Conservation (phyloP, 805 yeast genomes). For the Clavispora santaluciae region DNA sequence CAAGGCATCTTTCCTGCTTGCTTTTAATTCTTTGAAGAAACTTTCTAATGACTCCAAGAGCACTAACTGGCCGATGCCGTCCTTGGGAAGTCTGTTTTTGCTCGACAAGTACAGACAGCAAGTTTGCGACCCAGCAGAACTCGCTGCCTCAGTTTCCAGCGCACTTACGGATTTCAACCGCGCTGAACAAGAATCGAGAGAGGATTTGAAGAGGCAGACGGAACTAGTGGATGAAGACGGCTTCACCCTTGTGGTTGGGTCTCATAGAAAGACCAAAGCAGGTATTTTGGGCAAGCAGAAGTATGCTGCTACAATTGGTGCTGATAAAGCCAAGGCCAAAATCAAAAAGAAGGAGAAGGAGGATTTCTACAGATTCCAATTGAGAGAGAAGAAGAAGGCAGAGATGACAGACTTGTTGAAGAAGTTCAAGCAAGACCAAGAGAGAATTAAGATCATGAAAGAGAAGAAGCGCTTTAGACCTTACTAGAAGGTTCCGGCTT, state of each 20-base stretch:
- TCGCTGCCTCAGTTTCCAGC: constrained; percentile 54
- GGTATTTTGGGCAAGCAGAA: constrained; percentile 59
- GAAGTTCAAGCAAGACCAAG: constrained; percentile 89
- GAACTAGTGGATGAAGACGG: constrained; percentile 87
- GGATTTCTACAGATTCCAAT: constrained; percentile 94
- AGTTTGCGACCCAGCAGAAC: constrained; percentile 44
- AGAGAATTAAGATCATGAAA: constrained; percentile 69
- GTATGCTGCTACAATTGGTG: constrained; percentile 32
- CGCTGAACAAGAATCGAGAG: constrained; percentile 60
- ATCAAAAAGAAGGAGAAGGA: constrained; percentile 71
- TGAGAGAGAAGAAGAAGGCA: constrained; percentile 86
- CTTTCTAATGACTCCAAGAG: constrained; percentile 22
- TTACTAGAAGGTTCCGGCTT: constrained; percentile 34
- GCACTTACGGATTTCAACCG: constrained; percentile 64
- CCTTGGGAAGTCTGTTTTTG: constrained; percentile 41
- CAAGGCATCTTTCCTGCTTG: constrained; percentile 58
- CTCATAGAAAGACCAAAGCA: constrained; percentile 76
- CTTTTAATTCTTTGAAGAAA: constrained; percentile 59
- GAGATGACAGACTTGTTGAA: constrained; percentile 83
- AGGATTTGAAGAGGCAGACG: constrained; percentile 50
- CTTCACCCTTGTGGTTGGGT: constrained; percentile 83
- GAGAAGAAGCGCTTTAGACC: constrained; percentile 84
- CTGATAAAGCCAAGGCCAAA: constrained; percentile 41
- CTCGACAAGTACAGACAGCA: constrained; percentile 29
- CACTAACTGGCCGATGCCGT: constrained; percentile 36